Evolutionary conservation across 305 asterid genomes (phyloP), one percentile per base, ranked within the genome.

Genomic region (Solanum hybrid): DNA sequence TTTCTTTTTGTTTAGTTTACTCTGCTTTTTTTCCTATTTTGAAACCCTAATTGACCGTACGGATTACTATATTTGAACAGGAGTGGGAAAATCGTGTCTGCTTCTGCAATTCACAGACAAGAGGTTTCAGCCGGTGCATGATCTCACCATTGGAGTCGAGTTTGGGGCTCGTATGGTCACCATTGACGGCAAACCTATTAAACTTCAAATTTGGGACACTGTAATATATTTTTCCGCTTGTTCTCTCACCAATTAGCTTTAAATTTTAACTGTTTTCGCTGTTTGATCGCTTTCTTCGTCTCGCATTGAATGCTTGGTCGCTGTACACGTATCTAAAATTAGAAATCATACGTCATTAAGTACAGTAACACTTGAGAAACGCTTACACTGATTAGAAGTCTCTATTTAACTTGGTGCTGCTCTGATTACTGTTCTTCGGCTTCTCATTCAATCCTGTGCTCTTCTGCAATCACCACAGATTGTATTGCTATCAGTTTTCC

Each of bases 61-160:
- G 36, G 56, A 45, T 71, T 38, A 24, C 22, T 87, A 37, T 88
- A 89, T 26, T 85, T 87, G 38, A 26, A 11, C 15, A 96, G 97
- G 98, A 82, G 98, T 96, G 31, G 98, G 98, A 60, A 96, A 96
- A 93, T 96, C 98, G 80, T 96, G 98, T 85, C 89, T 96, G 95
- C 94, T 96, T 88, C 89, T 96, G 94, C 98, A 96, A 91, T 96
- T 95, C 89, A 95, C 98, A 10, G 98, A 96, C 76, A 96, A 94
- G 96, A 94, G 99, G 96, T 95, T 95, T 91, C 98, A 95, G 90
- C 99, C 99, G 17, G 97, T 96, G 92, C 98, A 96, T 91, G 98
- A 96, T 92, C 96, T 96, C 89, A 96, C 98, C 10, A 96, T 96
- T 36, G 98, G 98, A 80, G 98, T 96, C 66, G 98, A 96, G 90